Evolutionary conservation across 306 rosid species (phyloP).

Genomic region (Dicorynia guianensis): DNA sequence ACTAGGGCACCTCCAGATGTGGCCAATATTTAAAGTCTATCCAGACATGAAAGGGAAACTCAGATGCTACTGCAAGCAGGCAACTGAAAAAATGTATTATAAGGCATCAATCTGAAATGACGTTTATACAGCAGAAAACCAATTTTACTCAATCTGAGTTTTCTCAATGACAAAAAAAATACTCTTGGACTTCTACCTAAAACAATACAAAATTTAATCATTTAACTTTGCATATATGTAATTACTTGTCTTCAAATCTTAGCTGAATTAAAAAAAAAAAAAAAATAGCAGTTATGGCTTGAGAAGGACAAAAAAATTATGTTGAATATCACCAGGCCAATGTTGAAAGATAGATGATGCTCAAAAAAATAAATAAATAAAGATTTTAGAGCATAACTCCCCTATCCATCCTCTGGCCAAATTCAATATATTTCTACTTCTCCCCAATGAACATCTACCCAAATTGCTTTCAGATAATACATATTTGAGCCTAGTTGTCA

Average conservation of each 20-base stretch:
- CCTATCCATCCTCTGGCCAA: neutral
- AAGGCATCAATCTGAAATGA: neutral
- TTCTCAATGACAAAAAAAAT: neutral
- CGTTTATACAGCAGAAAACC: neutral
- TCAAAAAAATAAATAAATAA: neutral
- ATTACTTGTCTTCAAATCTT: neutral
- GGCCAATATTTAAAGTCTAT: constrained; percentile 19
- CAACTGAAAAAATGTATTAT: neutral
- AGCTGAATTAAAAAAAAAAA: neutral
- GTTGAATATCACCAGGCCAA: neutral
- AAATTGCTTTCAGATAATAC: neutral
- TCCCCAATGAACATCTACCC: neutral
- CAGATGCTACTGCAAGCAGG: constrained; percentile 3
- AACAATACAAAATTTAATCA: neutral
- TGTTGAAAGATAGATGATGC: neutral
- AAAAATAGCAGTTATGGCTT: neutral
- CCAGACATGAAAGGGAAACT: constrained; percentile 11
- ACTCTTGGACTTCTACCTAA: neutral
- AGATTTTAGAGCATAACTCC: neutral
- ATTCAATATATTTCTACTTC: neutral
- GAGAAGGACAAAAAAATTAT: neutral
- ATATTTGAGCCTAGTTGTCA: neutral
- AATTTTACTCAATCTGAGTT: neutral
- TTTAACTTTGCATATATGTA: neutral
- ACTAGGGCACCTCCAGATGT: constrained; percentile 5